Percentiles rank a stretch among this genome's conserved stretches.
These are phyloP conservation scores for Amylostereum chailletii DNA, from an alignment of 1,284 basidiomycete genomes.

Conservation along the genomic window DNA sequence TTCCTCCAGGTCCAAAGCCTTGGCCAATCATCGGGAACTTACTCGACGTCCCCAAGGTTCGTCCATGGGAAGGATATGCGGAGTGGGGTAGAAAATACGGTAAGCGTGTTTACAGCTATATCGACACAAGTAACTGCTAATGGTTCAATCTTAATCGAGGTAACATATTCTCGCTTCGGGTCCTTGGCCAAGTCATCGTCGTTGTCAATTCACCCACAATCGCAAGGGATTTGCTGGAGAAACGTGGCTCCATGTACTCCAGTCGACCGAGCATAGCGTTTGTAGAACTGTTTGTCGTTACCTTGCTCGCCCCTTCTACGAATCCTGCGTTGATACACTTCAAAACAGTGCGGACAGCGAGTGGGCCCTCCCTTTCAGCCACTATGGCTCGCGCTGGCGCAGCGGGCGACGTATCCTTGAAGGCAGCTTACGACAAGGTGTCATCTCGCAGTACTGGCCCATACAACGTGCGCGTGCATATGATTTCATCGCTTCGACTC, in stretches of 20 bases:
- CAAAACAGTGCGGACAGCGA: neutral
- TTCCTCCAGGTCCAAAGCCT: too few relatives aligned
- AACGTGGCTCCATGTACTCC: conserved; percentile 16
- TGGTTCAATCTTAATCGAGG: conserved; percentile 7
- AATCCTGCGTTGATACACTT: neutral
- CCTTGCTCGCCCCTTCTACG: neutral
- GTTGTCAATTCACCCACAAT: conserved; percentile 13
- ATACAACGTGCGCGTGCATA: neutral
- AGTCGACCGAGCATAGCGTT: conserved; percentile 11
- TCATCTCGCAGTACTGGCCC: neutral
- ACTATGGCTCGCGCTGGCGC: neutral
- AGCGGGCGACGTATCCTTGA: neutral
- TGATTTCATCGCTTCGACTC: neutral
- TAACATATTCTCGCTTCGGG: conserved; percentile 15
- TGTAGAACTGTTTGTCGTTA: neutral
- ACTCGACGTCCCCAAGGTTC: too few relatives aligned
- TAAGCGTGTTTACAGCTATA: too few relatives aligned
- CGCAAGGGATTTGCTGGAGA: conserved; percentile 16
- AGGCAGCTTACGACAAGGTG: neutral
- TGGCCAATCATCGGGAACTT: too few relatives aligned
- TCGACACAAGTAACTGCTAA: too few relatives aligned
- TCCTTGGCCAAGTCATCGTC: conserved; percentile 12
- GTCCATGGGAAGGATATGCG: too few relatives aligned
- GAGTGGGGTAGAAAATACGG: too few relatives aligned
- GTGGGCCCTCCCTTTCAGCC: neutral